Conservation (phyloP, 192 early-diverging fungal species). For the Entomortierella lignicola region DNA sequence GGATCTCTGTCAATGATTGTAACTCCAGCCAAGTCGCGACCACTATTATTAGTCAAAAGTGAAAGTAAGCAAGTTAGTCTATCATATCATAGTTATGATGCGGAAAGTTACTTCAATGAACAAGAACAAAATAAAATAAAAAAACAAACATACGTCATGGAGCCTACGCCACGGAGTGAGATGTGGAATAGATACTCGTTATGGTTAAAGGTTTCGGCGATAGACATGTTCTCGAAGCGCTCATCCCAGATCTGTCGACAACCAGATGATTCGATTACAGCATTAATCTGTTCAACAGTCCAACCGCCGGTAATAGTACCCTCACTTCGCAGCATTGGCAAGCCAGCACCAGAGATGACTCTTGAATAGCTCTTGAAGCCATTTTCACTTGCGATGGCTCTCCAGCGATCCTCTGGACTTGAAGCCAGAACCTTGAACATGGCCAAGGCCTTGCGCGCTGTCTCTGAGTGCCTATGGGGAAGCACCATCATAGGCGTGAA, state of each 20-base stretch:
- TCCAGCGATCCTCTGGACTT: constrained; percentile 58
- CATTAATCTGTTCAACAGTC: constrained; percentile 65
- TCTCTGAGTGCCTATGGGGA: constrained; percentile 53
- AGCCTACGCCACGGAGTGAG: constrained; percentile 49
- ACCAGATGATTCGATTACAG: constrained; percentile 59
- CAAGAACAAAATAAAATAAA: neutral
- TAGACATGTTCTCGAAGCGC: constrained; percentile 58
- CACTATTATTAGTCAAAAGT: constrained; percentile 39
- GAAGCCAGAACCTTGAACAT: constrained; percentile 59
- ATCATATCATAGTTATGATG: neutral
- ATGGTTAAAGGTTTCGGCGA: constrained; percentile 62
- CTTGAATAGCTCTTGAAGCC: constrained; percentile 64
- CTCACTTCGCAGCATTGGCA: constrained; percentile 65
- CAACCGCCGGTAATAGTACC: constrained; percentile 58
- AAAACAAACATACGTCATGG: constrained; percentile 41
- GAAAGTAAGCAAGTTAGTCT: neutral
- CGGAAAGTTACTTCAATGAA: too few species aligned
- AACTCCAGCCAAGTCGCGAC: constrained; percentile 59
- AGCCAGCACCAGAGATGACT: constrained; percentile 46
- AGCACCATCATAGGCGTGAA: constrained; percentile 30
- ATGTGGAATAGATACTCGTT: constrained; percentile 62
- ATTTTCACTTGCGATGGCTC: constrained; percentile 54
- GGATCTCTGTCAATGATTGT: constrained; percentile 64
- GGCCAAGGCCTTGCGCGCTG: constrained; percentile 51
- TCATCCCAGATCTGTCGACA: constrained; percentile 65